Conservation (phyloP, 2,329 filamentous ascomycete genomes). For the Zasmidium citrigriseum region DNA sequence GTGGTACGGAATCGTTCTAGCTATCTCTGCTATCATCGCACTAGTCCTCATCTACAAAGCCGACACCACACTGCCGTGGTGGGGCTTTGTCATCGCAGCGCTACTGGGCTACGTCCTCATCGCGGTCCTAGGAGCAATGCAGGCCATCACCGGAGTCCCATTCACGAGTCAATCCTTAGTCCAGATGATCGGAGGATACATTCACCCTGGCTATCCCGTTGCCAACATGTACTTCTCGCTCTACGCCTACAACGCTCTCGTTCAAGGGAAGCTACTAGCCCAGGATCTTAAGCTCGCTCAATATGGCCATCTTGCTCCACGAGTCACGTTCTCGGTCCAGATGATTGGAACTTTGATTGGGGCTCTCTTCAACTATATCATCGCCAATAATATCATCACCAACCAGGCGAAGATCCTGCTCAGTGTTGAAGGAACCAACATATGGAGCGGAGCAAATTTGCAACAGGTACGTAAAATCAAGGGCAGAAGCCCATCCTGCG, state of each 20-base stretch:
- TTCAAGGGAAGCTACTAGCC: slow-evolving; percentile 32
- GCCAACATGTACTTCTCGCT: slow-evolving; percentile 37
- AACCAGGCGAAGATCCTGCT: slow-evolving; percentile 46
- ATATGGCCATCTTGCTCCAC: slow-evolving; percentile 40
- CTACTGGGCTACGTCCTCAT: slow-evolving; percentile 25
- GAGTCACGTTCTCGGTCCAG: slow-evolving; percentile 49
- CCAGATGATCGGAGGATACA: slow-evolving; percentile 53
- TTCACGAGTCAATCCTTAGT: slow-evolving; percentile 41
- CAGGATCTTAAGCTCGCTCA: slow-evolving; percentile 41
- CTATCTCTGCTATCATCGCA: slow-evolving; percentile 9
- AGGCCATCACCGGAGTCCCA: slow-evolving; percentile 38
- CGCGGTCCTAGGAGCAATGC: slow-evolving; percentile 31
- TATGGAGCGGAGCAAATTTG: slow-evolving; percentile 53
- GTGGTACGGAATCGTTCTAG: slow-evolving; percentile 33
- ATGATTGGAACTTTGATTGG: slow-evolving; percentile 46
- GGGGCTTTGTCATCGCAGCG: slow-evolving; percentile 33
- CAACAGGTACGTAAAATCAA: no score
- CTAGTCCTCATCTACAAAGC: background rate
- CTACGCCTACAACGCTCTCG: slow-evolving; percentile 34
- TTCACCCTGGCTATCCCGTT: slow-evolving; percentile 43
- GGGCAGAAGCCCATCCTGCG: no score
- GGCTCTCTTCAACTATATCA: slow-evolving; percentile 48
- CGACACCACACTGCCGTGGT: slow-evolving; percentile 33
- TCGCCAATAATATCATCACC: slow-evolving; percentile 47
- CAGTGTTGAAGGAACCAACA: slow-evolving; percentile 45